These are phyloP conservation scores for Capsella bursapastoris DNA, from an alignment of 345 rosid genomes.

Conservation along the genomic window DNA sequence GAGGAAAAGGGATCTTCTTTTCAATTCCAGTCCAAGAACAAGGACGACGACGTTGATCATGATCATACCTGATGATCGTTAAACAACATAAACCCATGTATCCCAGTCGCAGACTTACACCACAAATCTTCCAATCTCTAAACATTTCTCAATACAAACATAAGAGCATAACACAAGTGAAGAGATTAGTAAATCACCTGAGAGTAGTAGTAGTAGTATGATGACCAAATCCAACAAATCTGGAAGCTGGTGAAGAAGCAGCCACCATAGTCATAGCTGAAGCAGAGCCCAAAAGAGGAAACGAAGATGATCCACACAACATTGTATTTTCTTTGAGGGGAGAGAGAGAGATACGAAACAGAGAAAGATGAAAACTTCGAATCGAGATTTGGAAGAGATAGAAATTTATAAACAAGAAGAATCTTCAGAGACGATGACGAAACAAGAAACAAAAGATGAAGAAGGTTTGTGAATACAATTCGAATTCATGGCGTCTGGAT, in stretches of 20 bases:
- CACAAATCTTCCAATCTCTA: conserved; percentile 37
- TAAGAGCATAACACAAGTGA: not conserved
- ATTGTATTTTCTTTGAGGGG: conserved; percentile 30
- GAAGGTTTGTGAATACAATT: conserved; percentile 40
- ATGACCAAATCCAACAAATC: conserved; percentile 27
- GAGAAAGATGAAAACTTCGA: conserved; percentile 5
- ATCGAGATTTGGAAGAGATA: conserved; percentile 17
- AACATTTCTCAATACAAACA: conserved; percentile 13
- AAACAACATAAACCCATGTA: conserved; percentile 68
- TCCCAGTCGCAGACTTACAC: conserved; percentile 51
- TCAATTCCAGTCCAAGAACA: conserved; percentile 50
- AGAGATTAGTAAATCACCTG: conserved; percentile 43
- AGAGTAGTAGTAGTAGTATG: conserved; percentile 13
- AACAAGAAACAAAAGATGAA: not conserved
- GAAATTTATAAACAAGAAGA: conserved; percentile 29
- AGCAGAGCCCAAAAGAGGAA: conserved; percentile 32
- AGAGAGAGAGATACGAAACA: conserved; percentile 22
- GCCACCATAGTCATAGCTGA: conserved; percentile 44
- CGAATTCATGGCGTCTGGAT: conserved; percentile 46
- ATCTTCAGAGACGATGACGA: conserved; percentile 25
- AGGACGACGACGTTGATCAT: conserved; percentile 55
- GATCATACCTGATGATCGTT: conserved; percentile 80
- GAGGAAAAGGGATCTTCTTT: conserved; percentile 49
- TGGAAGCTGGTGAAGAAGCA: conserved; percentile 27
- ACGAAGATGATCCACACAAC: conserved; percentile 47